Percentiles rank a stretch among this genome's conserved stretches.
These are phyloP conservation scores for Rhododendron ovatum DNA, from an alignment of 148 eudicot species.

Conservation along the genomic window DNA sequence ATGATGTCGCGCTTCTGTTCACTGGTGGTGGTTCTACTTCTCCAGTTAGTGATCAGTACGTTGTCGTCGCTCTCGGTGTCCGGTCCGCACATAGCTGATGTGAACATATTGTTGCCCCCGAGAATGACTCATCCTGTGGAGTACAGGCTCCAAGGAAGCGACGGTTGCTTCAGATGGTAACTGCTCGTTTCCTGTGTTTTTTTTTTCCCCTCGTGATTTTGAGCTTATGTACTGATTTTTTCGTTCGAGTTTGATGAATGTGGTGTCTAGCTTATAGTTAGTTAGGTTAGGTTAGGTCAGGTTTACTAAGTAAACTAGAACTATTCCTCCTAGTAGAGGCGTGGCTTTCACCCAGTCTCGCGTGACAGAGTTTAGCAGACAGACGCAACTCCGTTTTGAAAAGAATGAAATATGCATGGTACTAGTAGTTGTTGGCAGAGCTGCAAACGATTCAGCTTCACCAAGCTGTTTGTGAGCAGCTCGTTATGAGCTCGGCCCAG, in stretches of 20 bases:
- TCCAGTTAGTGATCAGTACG: conserved; percentile 7
- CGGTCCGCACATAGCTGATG: conserved; percentile 87
- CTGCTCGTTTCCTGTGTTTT: too few relatives aligned
- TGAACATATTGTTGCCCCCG: conserved; percentile 81
- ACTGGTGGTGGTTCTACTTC: neutral
- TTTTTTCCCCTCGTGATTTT: neutral
- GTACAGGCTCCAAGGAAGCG: conserved; percentile 73
- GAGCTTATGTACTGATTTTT: neutral
- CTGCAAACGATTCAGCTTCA: neutral
- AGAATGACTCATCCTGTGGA: conserved; percentile 79
- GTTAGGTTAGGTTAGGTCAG: neutral
- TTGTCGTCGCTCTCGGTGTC: conserved; percentile 20
- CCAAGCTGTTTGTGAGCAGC: neutral
- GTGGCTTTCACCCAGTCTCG: neutral
- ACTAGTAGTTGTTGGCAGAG: neutral
- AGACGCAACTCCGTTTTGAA: neutral
- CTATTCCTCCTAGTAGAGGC: neutral
- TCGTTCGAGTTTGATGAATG: neutral
- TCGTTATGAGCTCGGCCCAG: too few relatives aligned
- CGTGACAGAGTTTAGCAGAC: neutral
- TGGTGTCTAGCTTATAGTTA: neutral
- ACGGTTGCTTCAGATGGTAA: conserved; percentile 93
- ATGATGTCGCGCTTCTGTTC: conserved; percentile 7
- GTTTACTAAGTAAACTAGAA: neutral
- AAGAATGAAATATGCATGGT: neutral